Conservation (phyloP, 2,329 filamentous ascomycete genomes). For the Beauveria varroae region DNA sequence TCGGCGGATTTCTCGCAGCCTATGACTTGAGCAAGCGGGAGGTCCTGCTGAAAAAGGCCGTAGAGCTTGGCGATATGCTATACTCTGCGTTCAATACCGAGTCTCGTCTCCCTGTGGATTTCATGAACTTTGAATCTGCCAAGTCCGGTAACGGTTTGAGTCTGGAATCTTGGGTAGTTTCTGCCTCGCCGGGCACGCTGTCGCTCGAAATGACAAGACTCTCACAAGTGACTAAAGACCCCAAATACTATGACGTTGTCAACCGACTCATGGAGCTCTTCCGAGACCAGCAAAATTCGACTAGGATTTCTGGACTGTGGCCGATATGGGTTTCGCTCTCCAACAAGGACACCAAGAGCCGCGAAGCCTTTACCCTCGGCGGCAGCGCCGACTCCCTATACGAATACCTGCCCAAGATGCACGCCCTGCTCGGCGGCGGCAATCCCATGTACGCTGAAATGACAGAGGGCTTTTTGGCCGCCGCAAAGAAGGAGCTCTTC, state of each 20-base stretch:
- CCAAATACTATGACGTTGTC: slow-evolving; percentile 68
- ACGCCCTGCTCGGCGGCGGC: slow-evolving; percentile 48
- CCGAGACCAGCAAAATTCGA: slow-evolving; percentile 56
- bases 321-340: slow-evolving; percentile 55
- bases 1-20: slow-evolving; percentile 61
- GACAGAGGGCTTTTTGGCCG: slow-evolving; percentile 44
- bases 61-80: slow-evolving; percentile 55
- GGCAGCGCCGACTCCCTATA: slow-evolving; percentile 35
- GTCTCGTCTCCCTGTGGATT: slow-evolving; percentile 54
- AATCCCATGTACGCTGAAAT: slow-evolving; percentile 45
- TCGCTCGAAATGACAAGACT: slow-evolving; percentile 67
- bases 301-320: slow-evolving; percentile 66
- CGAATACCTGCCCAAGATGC: slow-evolving; percentile 36
- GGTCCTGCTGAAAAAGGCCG: slow-evolving; percentile 52
- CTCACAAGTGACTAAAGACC: slow-evolving; percentile 63
- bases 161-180: slow-evolving; percentile 31
- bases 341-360: slow-evolving; percentile 34
- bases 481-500: slow-evolving; percentile 47
- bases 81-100: slow-evolving; percentile 62
- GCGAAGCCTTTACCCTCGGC: slow-evolving; percentile 27
- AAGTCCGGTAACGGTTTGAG: slow-evolving; percentile 27
- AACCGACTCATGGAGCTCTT: slow-evolving; percentile 61
- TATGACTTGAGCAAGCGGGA: slow-evolving; percentile 56
- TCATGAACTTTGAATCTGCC: slow-evolving; percentile 35
- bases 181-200: slow-evolving; percentile 52